Evolutionary conservation across 2,329 filamentous ascomycete species (phyloP), one percentile per base, ranked within the genome.

Genomic region (Teratosphaeria destructans): DNA sequence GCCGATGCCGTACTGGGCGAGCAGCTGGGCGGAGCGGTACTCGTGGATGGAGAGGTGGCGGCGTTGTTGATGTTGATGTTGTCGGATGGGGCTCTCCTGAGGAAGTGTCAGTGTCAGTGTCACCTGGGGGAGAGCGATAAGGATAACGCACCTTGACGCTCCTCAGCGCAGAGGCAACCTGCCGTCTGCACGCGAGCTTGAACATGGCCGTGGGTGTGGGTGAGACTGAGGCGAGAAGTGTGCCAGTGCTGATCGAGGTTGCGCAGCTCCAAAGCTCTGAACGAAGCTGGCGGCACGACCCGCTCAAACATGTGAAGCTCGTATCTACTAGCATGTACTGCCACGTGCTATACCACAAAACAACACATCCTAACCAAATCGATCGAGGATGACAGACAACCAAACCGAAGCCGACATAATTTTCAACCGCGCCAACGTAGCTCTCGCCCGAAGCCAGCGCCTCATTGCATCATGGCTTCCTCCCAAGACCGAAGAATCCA

Each of bases 21-120:
- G 84, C 68, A 99, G 86, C 76, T 92, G 89, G 70, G 91, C 90
- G 70, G 94, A 96, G 73, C 93, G 88, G 81, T 96, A 97, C 81
- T 99, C 94, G 82, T 99, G 94, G 73, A 99, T 96, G 74, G 90
- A 94, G 74, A 99, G 85, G 73, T 88, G 86, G 81, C 94, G 85
- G 78, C 83, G 85, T 79, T 96, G 85, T 79, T 96, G 87, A 72
- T 64, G 65, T 7, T 32, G 29, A 5, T 32, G 78, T 70, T 74
- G 78, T 70, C 77, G 78, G 65, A 81, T 68, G 61, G 81, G 78
- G 57, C 78, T 76, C 71, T 85, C 82, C 78, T 89, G 80, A n/a
- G 23, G 26, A 39, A 32, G 14, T 52, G n/a, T 37, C 57, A 57
- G 37, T 34, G 34, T 23, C 23, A 23, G 37, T 34, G 34, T 27